A percentile compares a stretch with the other conserved stretches of the same genome.
phyloP scores from a whole-genome alignment of 768 basidiomycete genomes.

The Russula sp. region DNA sequence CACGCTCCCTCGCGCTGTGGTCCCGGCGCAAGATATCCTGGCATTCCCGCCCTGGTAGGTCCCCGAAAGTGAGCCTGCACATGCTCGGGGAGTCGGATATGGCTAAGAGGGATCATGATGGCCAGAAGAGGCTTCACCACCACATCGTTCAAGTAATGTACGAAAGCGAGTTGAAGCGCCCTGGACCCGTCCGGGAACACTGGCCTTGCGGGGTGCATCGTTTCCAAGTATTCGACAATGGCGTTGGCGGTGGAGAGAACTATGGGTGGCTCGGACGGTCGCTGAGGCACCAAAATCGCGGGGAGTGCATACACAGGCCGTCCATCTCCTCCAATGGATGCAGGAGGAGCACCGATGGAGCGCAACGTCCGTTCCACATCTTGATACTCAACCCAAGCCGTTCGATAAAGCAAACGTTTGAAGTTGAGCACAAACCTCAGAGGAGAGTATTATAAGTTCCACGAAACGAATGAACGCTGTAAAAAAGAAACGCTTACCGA shows the following conservation, averaged over 20 bases:
- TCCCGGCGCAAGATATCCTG: conserved; percentile 26
- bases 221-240: conserved; percentile 70
- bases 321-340: conserved; percentile 46
- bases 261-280: conserved; percentile 37
- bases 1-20: conserved; percentile 58
- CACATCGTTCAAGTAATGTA: conserved; percentile 59
- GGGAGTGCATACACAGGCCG: conserved; percentile 62
- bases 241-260: conserved; percentile 51
- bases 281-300: conserved; percentile 54
- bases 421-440: conserved; percentile 67
- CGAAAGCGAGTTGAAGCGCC: conserved; percentile 61
- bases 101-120: conserved; percentile 63
- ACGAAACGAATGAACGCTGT: not conserved
- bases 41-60: conserved; percentile 16
- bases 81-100: conserved; percentile 50
- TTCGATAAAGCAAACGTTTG: conserved; percentile 63
- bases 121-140: conserved; percentile 59
- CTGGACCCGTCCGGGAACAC: conserved; percentile 65
- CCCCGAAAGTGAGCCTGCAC: conserved; percentile 44
- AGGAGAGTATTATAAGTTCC: not conserved
- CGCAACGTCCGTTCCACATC: conserved; percentile 58
- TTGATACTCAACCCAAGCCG: conserved; percentile 62
- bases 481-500: conserved; percentile 34
- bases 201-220: conserved; percentile 57
- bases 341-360: conserved; percentile 52